These are phyloP conservation scores for Rhodamnia argentea DNA, from an alignment of 345 rosid genomes.

Conservation along the genomic window DNA sequence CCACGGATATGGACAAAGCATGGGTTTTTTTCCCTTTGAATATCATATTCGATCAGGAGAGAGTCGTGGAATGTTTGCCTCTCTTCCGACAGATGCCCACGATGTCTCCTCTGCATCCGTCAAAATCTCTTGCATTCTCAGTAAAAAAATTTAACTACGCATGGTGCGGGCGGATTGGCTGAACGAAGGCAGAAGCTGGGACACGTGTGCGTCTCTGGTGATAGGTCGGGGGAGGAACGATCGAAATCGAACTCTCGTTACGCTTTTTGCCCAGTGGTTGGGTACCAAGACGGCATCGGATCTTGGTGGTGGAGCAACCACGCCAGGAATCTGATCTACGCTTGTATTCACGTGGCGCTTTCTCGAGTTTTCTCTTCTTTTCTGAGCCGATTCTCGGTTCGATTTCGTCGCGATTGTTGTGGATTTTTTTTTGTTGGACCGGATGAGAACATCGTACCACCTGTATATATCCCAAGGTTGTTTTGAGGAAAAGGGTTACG, in stretches of 20 bases:
- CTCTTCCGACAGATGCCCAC: background rate
- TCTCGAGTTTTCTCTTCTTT: background rate
- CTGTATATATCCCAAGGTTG: too few relatives aligned
- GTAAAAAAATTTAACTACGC: background rate
- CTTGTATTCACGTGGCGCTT: background rate
- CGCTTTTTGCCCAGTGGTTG: background rate
- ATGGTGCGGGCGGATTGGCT: background rate
- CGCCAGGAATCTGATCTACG: background rate
- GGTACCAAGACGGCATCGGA: background rate
- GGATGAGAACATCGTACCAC: too few relatives aligned
- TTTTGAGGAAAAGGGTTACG: too few relatives aligned
- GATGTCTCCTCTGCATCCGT: background rate
- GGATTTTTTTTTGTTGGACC: background rate
- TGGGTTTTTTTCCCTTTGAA: too few relatives aligned
- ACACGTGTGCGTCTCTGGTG: background rate
- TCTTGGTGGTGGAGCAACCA: background rate
- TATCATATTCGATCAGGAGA: background rate
- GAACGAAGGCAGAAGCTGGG: background rate
- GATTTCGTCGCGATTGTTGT: background rate
- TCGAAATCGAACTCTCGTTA: background rate
- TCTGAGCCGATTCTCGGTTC: background rate
- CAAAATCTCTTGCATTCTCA: background rate
- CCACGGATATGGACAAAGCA: too few relatives aligned
- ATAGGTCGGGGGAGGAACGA: background rate
- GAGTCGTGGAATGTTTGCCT: background rate